phyloP scores from a whole-genome alignment of 2,329 filamentous ascomycete species.

The Penicillium freii region DNA sequence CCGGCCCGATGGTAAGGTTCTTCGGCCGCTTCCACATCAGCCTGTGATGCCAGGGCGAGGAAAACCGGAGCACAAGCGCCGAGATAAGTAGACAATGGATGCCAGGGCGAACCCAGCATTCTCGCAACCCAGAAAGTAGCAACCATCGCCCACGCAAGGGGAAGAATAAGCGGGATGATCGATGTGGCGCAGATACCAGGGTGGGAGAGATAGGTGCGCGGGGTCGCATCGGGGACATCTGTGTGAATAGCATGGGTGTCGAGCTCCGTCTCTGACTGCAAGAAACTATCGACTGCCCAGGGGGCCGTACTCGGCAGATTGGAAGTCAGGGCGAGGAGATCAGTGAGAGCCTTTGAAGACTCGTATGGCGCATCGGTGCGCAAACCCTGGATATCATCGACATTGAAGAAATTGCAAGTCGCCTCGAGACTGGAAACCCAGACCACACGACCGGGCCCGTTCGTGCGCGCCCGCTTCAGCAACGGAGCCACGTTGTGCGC shows the following conservation, averaged over 20 bases:
- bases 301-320: slow-evolving; percentile 62
- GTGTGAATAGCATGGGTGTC: slow-evolving; percentile 8
- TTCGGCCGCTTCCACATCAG: slow-evolving; percentile 39
- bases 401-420: slow-evolving; percentile 54
- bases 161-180: slow-evolving; percentile 70
- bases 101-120: slow-evolving; percentile 84
- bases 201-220: slow-evolving; percentile 74
- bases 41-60: slow-evolving; percentile 67
- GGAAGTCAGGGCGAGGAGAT: slow-evolving; percentile 74
- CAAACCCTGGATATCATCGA: slow-evolving; percentile 75
- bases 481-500: slow-evolving; percentile 76
- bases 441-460: slow-evolving; percentile 65
- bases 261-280: slow-evolving; percentile 25
- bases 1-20: slow-evolving; percentile 56
- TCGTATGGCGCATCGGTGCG: slow-evolving; percentile 69
- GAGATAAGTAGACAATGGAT: slow-evolving; percentile 70
- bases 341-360: slow-evolving; percentile 80
- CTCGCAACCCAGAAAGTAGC: slow-evolving; percentile 69
- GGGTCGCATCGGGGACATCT: slow-evolving; percentile 33
- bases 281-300: slow-evolving; percentile 55
- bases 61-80: slow-evolving; percentile 76
- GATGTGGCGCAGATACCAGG: slow-evolving; percentile 82
- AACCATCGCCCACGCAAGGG: slow-evolving; percentile 69
- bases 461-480: slow-evolving; percentile 52
- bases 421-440: slow-evolving; percentile 87